Evolutionary conservation across 768 basidiomycete genomes (phyloP).

Genomic region (Sporobolomyces roseus): DNA sequence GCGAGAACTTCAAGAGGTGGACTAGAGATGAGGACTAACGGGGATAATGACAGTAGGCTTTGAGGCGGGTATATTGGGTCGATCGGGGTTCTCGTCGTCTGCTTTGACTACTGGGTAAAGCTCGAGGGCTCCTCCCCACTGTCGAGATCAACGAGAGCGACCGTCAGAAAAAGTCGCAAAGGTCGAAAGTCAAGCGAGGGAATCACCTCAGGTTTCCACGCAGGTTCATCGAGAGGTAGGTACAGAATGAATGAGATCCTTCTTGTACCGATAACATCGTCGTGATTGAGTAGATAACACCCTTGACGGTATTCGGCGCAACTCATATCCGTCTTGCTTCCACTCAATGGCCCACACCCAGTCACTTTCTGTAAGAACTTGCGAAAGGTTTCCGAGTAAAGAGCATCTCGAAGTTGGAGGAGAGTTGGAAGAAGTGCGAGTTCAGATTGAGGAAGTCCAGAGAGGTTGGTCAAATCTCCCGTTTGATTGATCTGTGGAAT

Average conservation of each 20-base stretch:
- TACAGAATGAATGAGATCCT: conserved; percentile 95
- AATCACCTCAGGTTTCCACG: conserved; percentile 67
- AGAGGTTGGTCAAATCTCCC: conserved; percentile 88
- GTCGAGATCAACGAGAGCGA: neutral
- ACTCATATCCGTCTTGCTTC: conserved; percentile 89
- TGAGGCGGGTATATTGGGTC: conserved; percentile 61
- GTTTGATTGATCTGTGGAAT: conserved; percentile 81
- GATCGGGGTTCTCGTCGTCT: conserved; percentile 50
- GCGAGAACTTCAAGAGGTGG: neutral
- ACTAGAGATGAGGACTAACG: conserved; percentile 44
- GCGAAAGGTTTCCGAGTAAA: conserved; percentile 81
- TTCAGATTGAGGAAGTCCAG: conserved; percentile 73
- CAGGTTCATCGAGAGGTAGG: conserved; percentile 69
- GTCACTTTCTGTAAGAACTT: conserved; percentile 78
- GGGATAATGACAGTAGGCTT: conserved; percentile 53
- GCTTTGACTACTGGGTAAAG: conserved; percentile 66
- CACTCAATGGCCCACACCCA: conserved; percentile 85
- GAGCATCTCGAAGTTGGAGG: conserved; percentile 76
- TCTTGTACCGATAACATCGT: conserved; percentile 93
- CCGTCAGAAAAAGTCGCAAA: neutral
- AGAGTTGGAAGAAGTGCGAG: conserved; percentile 74
- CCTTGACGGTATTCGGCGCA: conserved; percentile 86
- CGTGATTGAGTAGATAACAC: conserved; percentile 93
- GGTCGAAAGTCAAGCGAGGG: neutral
- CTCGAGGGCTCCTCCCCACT: conserved; percentile 88